A percentile compares a stretch with the other conserved stretches of the same genome.
Evolutionary conservation across 1,139 yeast genomes (phyloP).

Genomic region (Geotrichum carabidarum): DNA sequence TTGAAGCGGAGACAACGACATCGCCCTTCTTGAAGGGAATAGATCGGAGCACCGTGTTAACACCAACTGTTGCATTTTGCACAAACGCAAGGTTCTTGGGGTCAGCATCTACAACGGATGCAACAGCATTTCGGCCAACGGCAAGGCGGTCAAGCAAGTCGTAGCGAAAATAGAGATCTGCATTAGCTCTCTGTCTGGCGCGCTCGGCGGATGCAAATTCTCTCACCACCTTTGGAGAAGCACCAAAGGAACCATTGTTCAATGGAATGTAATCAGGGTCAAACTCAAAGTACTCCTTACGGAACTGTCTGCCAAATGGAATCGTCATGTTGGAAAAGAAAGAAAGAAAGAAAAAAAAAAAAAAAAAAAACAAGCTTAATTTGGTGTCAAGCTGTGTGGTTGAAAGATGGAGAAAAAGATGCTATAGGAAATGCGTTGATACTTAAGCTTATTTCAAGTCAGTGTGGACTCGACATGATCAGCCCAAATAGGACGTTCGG

Average conservation of each 20-base stretch:
- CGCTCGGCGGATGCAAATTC: constrained; percentile 21
- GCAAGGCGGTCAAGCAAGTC: constrained; percentile 33
- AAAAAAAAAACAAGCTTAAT: no score
- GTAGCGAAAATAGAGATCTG: constrained; percentile 42
- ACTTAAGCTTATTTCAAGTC: no score
- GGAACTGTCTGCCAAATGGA: constrained; percentile 52
- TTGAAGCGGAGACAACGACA: constrained; percentile 46
- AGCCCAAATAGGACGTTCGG: no score
- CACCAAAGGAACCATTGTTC: constrained; percentile 32
- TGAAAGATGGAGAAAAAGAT: no score
- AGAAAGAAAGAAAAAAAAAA: neutral
- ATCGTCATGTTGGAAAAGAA: constrained; percentile 2
- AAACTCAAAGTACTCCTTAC: constrained; percentile 44
- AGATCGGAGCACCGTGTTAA: constrained; percentile 55
- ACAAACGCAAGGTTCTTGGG: constrained; percentile 47
- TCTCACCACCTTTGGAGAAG: constrained; percentile 24
- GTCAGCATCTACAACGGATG: constrained; percentile 44
- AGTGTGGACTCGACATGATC: no score
- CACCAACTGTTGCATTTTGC: constrained; percentile 58
- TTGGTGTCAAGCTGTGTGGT: no score
- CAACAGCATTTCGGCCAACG: constrained; percentile 37
- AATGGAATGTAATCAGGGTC: constrained; percentile 24
- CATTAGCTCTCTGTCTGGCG: constrained; percentile 37
- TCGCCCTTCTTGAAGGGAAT: constrained; percentile 52
- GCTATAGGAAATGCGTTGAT: no score